Evolutionary conservation across 2,329 filamentous ascomycete genomes (phyloP).

Genomic region (Claviceps spartinae): DNA sequence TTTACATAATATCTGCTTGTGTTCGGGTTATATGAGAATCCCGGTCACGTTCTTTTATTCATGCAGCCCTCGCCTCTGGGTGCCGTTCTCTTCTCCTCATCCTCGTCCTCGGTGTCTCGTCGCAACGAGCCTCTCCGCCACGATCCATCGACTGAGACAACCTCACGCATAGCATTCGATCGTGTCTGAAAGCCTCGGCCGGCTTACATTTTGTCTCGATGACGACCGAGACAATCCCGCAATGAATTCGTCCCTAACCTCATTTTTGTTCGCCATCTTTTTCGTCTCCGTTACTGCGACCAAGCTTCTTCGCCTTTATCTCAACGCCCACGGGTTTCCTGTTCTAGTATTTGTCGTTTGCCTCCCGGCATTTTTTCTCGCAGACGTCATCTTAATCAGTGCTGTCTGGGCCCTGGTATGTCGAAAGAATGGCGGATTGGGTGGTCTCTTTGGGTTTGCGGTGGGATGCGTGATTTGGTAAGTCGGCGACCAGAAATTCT

Average conservation of each 20-base stretch:
- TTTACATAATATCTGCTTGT: neutral
- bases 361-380: constrained; percentile 18
- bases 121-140: neutral
- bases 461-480: constrained; percentile 15
- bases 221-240: constrained; percentile 1
- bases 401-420: constrained; percentile 13
- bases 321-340: constrained; percentile 15
- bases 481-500: constrained; percentile 2
- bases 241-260: constrained; percentile 11
- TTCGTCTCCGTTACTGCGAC: constrained; percentile 15
- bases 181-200: neutral
- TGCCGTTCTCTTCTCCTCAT: neutral
- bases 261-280: constrained; percentile 18
- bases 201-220: neutral
- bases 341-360: constrained; percentile 17
- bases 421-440: constrained; percentile 11
- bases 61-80: neutral
- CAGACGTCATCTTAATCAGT: constrained; percentile 15
- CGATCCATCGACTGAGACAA: neutral
- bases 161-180: neutral
- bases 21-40: neutral
- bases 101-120: neutral
- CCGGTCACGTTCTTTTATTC: neutral
- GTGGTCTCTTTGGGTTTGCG: constrained; percentile 11
- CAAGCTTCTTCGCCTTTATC: constrained; percentile 16